Evolutionary conservation across 2,329 filamentous ascomycete species (phyloP), one percentile per base, ranked within the genome.

Genomic region (Fusarium vanettenii): DNA sequence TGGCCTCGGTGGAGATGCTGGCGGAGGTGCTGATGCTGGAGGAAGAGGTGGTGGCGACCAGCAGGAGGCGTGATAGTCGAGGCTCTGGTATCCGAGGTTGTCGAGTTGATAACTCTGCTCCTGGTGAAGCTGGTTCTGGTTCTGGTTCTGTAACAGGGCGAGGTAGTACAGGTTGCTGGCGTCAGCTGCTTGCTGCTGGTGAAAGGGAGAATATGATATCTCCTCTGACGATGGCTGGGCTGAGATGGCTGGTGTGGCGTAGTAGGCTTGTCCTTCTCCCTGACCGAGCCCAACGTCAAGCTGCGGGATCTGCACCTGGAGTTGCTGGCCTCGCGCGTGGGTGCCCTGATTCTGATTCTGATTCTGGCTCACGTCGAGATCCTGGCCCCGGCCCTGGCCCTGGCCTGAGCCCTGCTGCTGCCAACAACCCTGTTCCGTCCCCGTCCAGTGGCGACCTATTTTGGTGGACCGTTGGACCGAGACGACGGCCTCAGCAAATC

Each of bases 381-480:
- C 67, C 61, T 76, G 75, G 52, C 64, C 73, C 73, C 70, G 64
- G 45, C 60, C 61, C 33, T 69, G 66, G 61, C 64, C 76, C 72
- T 76, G 66, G 60, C 65, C 69, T 64, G 61, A 56, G 64, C 72
- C 55, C 69, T 69, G 69, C 59, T 73, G 70, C 71, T 74, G 70
- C 71, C 59, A 73, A 61, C 62, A 72, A 75, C 68, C 72, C 72
- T 75, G 72, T 18, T 50, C 22, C 25, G 45, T 27, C 45, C 45
- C 45, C 43, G 27, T 45, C 67, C 52, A 75, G 65, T 75, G 67
- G 72, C 73, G 61, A 67, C 76, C 70, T 74, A 66, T 74, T 74
- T 64, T 74, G 75, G 68, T 78, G 73, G 76, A 76, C 76, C 74
- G 76, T 78, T 77, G 76, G 72, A 77, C 69, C 62, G 63, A 61